phyloP scores from a whole-genome alignment of 495 filamentous ascomycete species.

The Tetracladium setigerum region DNA sequence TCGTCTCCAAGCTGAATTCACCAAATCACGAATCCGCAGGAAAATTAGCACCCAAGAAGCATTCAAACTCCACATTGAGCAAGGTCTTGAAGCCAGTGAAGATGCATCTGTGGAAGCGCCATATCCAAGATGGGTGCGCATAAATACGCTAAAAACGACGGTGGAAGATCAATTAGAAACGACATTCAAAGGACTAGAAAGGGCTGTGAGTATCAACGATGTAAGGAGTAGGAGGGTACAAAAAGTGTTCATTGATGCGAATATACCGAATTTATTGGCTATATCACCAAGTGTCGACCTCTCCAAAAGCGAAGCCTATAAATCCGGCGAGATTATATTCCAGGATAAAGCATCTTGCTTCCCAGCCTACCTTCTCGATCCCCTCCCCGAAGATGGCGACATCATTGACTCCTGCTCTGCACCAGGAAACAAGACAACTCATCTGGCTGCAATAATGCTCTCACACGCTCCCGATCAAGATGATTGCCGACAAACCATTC shows the following conservation, averaged over 20 bases:
- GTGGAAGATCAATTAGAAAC: slow-evolving; percentile 59
- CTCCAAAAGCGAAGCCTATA: slow-evolving; percentile 62
- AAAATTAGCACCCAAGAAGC: slow-evolving; percentile 57
- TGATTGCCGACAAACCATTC: slow-evolving; percentile 34
- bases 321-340: slow-evolving; percentile 68
- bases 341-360: slow-evolving; percentile 98
- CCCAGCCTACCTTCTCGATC: slow-evolving; percentile 75
- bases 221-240: slow-evolving; percentile 24
- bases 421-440: slow-evolving; percentile 95
- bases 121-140: slow-evolving; percentile 80
- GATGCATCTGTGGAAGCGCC: slow-evolving; percentile 9
- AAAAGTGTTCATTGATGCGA: slow-evolving; percentile 53
- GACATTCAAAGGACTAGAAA: slow-evolving; percentile 55
- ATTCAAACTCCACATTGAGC: slow-evolving; percentile 50
- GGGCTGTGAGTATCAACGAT: slow-evolving; percentile 40
- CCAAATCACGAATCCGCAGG: slow-evolving; percentile 62
- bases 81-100: slow-evolving; percentile 14
- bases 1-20: slow-evolving; percentile 73
- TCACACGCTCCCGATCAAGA: slow-evolving; percentile 25
- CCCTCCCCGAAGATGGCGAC: slow-evolving; percentile 51
- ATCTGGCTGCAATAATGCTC: slow-evolving; percentile 67
- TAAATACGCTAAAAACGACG: slow-evolving; percentile 71
- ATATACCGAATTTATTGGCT: slow-evolving; percentile 79
- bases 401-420: slow-evolving; percentile 87
- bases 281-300: slow-evolving; percentile 62